phyloP scores from a whole-genome alignment of 352 stramenopile genomes.

The Phytopythium delawarense region DNA sequence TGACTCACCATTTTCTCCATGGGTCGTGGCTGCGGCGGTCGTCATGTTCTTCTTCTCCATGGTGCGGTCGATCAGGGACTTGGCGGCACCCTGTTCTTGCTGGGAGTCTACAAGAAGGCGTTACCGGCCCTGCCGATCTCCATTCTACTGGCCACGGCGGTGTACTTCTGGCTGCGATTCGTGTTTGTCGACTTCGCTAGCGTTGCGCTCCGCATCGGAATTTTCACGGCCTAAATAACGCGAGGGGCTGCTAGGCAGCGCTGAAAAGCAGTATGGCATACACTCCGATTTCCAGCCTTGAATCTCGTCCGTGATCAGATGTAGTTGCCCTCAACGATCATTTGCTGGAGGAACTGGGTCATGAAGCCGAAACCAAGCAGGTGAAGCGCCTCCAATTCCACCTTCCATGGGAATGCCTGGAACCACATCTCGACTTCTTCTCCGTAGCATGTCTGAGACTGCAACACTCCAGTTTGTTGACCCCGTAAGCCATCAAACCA shows the following conservation, averaged over 20 bases:
- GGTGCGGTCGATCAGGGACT: slow-evolving; percentile 60
- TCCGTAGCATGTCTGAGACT: slow-evolving; percentile 51
- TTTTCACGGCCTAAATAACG: slow-evolving; percentile 11
- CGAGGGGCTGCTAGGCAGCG: not conserved
- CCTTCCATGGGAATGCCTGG: slow-evolving; percentile 50
- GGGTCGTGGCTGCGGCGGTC: not conserved
- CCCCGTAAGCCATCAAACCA: not conserved
- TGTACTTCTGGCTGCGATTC: slow-evolving; percentile 81
- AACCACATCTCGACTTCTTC: slow-evolving; percentile 59
- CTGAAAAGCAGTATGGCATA: not conserved
- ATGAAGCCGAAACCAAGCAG: slow-evolving; percentile 75
- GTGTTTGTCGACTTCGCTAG: slow-evolving; percentile 68
- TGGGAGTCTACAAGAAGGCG: slow-evolving; percentile 94
- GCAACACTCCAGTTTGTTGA: not conserved
- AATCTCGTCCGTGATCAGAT: not conserved
- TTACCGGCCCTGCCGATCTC: slow-evolving; percentile 96
- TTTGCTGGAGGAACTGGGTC: slow-evolving; percentile 44
- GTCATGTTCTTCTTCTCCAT: not conserved
- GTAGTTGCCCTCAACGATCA: slow-evolving; percentile 37
- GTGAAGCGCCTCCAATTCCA: slow-evolving; percentile 81
- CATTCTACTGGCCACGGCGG: slow-evolving; percentile 67
- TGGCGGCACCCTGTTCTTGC: slow-evolving; percentile 92
- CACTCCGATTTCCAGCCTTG: not conserved
- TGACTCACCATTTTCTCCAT: slow-evolving; percentile 9
- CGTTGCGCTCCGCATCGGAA: slow-evolving; percentile 31